phyloP scores from a whole-genome alignment of 2,329 filamentous ascomycete genomes.

The Exserohilum turcica region DNA sequence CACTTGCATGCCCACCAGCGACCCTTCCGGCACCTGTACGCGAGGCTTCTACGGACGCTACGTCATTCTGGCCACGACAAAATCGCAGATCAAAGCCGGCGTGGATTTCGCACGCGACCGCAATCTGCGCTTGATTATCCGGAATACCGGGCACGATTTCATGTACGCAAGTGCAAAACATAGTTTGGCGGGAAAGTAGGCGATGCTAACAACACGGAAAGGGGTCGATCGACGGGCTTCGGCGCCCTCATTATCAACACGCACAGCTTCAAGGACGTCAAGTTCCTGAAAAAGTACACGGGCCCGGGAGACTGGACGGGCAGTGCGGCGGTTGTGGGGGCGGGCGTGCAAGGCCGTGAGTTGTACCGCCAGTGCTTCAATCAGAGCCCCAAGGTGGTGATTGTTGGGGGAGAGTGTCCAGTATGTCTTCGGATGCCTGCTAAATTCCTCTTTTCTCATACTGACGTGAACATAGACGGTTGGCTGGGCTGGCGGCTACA shows the following conservation, averaged over 20 bases:
- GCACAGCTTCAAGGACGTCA: constrained; percentile 43
- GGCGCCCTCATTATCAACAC: constrained; percentile 46
- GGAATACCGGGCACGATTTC: constrained; percentile 47
- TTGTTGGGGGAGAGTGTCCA: constrained; percentile 47
- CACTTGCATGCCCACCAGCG: constrained; percentile 36
- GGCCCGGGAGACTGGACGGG: constrained; percentile 43
- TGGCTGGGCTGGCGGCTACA: constrained; percentile 51
- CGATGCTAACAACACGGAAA: constrained; percentile 6
- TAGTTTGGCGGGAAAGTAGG: too few relatives aligned
- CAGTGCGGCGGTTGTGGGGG: constrained; percentile 38
- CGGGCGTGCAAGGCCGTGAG: constrained; percentile 45
- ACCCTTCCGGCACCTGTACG: constrained; percentile 36
- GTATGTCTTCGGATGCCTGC: constrained; percentile 16
- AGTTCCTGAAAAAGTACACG: constrained; percentile 37
- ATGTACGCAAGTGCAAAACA: too few relatives aligned
- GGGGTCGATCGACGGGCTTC: constrained; percentile 43
- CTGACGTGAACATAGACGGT: constrained; percentile 38
- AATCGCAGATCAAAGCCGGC: constrained; percentile 40
- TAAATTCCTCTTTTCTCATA: not conserved
- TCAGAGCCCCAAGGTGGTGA: constrained; percentile 38
- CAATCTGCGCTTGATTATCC: constrained; percentile 41
- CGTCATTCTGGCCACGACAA: constrained; percentile 42
- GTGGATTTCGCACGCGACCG: constrained; percentile 42
- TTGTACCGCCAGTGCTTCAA: constrained; percentile 38
- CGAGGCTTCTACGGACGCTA: constrained; percentile 42